phyloP scores from a whole-genome alignment of 192 early-diverging fungal species.

The Backusella westeae region DNA sequence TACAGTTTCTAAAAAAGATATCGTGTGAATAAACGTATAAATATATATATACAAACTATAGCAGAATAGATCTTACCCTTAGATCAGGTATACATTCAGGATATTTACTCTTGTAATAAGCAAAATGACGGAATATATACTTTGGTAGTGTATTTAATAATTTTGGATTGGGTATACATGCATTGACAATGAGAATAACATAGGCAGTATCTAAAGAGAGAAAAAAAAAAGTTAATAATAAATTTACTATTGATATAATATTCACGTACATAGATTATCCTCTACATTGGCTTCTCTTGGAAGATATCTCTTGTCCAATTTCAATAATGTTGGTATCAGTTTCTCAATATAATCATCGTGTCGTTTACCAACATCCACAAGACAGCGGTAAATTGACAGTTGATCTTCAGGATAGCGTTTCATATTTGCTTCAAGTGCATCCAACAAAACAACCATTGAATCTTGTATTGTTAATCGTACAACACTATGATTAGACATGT shows the following conservation, averaged over 20 bases:
- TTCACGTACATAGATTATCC: constrained; percentile 54
- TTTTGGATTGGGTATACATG: constrained; percentile 45
- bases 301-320: constrained; percentile 65
- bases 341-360: constrained; percentile 52
- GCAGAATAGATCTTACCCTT: constrained; percentile 25
- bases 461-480: constrained; percentile 40
- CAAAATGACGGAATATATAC: constrained; percentile 71
- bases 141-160: constrained; percentile 64
- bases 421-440: constrained; percentile 63
- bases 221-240: background rate
- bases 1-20: constrained; percentile 11
- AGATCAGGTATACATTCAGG: constrained; percentile 64
- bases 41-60: background rate
- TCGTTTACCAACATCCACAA: constrained; percentile 59
- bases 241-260: background rate
- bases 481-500: constrained; percentile 36
- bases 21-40: background rate
- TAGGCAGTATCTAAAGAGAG: constrained; percentile 63
- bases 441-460: constrained; percentile 50
- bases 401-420: constrained; percentile 68
- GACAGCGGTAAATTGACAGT: constrained; percentile 63
- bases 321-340: constrained; percentile 57
- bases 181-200: constrained; percentile 80
- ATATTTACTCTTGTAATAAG: constrained; percentile 73
- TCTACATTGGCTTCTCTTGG: constrained; percentile 70